These are phyloP conservation scores for Arabidopsis lyrata DNA, from an alignment of 441 rosid genomes.

Conservation along the genomic window DNA sequence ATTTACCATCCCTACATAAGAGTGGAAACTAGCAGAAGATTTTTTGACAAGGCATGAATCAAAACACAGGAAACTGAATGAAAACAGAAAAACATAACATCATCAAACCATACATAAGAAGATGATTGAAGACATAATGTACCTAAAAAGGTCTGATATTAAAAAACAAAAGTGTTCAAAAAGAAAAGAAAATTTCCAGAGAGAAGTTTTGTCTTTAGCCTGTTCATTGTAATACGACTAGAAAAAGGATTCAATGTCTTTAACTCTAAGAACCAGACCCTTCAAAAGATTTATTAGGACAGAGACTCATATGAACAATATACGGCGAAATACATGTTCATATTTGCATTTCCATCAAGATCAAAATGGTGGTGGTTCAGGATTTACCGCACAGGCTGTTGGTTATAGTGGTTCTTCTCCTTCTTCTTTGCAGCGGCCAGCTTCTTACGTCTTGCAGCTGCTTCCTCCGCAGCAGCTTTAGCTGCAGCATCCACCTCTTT, in stretches of 20 bases:
- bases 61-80: not conserved
- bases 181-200: conserved; percentile 7
- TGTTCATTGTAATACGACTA: conserved; percentile 37
- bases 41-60: not conserved
- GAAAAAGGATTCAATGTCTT: conserved; percentile 35
- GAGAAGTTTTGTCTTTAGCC: conserved; percentile 13
- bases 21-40: not conserved
- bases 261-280: conserved; percentile 35
- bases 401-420: conserved; percentile 86
- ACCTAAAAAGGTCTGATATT: conserved; percentile 27
- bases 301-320: conserved; percentile 45
- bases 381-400: conserved; percentile 71
- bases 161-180: conserved; percentile 9
- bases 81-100: not conserved
- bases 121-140: not conserved
- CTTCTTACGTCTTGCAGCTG: conserved; percentile 74
- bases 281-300: conserved; percentile 36
- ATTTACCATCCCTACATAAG: not conserved
- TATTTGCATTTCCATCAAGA: conserved; percentile 30
- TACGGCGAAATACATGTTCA: conserved; percentile 42
- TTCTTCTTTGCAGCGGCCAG: conserved; percentile 88
- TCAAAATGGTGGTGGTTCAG: conserved; percentile 35
- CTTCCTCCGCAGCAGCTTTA: conserved; percentile 73
- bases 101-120: conserved; percentile 9
- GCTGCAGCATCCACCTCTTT: conserved; percentile 80